A percentile compares a stretch with the other conserved stretches of the same genome.
These are phyloP conservation scores for Trichoderma reesei DNA, from an alignment of 495 filamentous ascomycete species.

Conservation along the genomic window DNA sequence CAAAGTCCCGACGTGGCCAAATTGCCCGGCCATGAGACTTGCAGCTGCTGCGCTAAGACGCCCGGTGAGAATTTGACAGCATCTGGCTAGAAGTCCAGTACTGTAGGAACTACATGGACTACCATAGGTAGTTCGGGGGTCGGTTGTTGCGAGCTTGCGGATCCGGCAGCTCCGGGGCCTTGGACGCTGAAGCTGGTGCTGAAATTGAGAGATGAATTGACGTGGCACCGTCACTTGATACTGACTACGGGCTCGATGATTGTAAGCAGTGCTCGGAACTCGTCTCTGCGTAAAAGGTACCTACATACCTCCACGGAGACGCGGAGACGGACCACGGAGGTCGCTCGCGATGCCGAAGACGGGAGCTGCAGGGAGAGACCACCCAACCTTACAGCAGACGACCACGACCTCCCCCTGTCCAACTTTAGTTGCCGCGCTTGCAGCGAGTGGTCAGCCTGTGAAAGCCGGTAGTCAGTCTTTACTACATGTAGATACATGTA, in stretches of 20 bases:
- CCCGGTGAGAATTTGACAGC: no score
- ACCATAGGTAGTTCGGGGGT: no score
- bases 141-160: background rate
- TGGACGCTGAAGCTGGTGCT: background rate
- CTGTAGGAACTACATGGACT: no score
- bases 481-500: no score
- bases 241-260: no score
- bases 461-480: no score
- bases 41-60: constrained; percentile 1
- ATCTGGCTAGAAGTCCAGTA: no score
- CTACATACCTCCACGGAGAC: no score
- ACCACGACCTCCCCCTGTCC: background rate
- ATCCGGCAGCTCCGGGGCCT: constrained; percentile 3
- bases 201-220: no score
- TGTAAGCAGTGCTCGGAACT: no score
- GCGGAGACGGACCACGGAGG: background rate
- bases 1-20: constrained; percentile 4
- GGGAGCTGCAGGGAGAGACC: background rate
- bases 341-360: background rate
- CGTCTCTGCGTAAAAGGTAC: no score
- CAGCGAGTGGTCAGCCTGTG: background rate
- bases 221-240: no score
- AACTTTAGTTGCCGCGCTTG: constrained; percentile 1
- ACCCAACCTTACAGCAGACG: background rate
- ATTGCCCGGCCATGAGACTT: background rate